Conservation (phyloP, 306 rosid species). For the Acmispon strigosus region DNA sequence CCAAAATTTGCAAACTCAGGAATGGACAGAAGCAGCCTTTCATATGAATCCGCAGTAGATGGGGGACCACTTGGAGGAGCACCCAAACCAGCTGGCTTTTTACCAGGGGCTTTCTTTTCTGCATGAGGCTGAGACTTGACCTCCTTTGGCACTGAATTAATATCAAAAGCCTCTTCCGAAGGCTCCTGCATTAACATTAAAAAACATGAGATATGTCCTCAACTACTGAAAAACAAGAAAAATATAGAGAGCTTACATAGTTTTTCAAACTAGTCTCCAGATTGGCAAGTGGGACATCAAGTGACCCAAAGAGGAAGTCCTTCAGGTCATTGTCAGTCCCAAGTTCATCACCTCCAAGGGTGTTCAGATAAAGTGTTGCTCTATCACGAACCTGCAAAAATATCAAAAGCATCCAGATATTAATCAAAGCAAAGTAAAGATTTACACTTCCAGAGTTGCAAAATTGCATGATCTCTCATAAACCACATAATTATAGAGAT, state of each 20-base stretch:
- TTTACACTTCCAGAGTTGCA: background rate
- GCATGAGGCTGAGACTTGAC: slow-evolving; percentile 83
- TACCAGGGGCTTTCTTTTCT: slow-evolving; percentile 90
- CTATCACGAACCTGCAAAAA: slow-evolving; percentile 86
- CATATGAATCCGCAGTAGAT: slow-evolving; percentile 79
- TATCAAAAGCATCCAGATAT: slow-evolving; percentile 5
- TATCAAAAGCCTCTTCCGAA: slow-evolving; percentile 83
- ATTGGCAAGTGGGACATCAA: slow-evolving; percentile 84
- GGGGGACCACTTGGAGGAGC: slow-evolving; percentile 70
- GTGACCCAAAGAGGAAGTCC: slow-evolving; percentile 79
- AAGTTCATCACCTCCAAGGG: slow-evolving; percentile 74
- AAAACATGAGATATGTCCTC: slow-evolving; percentile 28
- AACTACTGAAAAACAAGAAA: slow-evolving; percentile 3
- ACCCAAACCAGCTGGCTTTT: slow-evolving; percentile 83
- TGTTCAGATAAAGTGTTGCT: slow-evolving; percentile 83
- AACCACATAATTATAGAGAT: slow-evolving; percentile 4
- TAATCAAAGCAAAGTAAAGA: background rate
- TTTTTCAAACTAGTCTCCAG: slow-evolving; percentile 84
- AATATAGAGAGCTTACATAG: slow-evolving; percentile 45
- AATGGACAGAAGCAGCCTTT: slow-evolving; percentile 61
- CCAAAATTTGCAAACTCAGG: slow-evolving; percentile 75
- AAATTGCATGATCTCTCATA: background rate
- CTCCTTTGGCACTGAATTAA: slow-evolving; percentile 76
- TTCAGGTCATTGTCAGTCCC: slow-evolving; percentile 66
- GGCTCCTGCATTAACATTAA: slow-evolving; percentile 61